Base-by-base conservation (phyloP, 441 rosid species). In the Erodium texanum region DNA sequence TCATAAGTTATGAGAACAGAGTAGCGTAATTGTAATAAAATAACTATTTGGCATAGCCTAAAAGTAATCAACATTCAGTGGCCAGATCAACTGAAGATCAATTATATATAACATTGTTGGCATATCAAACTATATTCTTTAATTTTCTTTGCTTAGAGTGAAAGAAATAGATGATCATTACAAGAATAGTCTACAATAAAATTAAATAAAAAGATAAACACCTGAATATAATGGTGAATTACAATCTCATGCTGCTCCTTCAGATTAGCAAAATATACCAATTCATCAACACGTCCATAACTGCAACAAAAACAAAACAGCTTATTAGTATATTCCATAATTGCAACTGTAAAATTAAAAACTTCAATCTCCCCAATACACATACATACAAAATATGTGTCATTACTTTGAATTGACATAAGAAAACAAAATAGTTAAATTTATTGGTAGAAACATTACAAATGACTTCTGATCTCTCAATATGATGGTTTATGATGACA, bases 241-340 rank as follows among this genome's bases (percentile, higher is more conserved):
- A 94, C 98, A 77, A 92, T 90, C 71, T 90, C 99, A 71, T 90
- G 83, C 71, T 89, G 99, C 83, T 83, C 98, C 87, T 90, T 92
- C 79, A 95, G 79, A 80, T 86, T 85, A 72, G 98, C 99, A 86
- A 90, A 95, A 85, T 86, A 92, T 62, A 95, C 98, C 75, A 92
- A 79, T 75, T 92, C 98, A 79, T 95, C 98, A 64, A 92, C 98
- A 73, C 98, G 83, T 23, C 99, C 98, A 67, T 90, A 92, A 76
- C 99, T 95, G 86, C 88, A 87, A 76, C 74, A 73, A 73, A 68
- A 65, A 19, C n/a, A 8, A 65, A 38, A 41, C 6, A 20, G 12
- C 11, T 65, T 62, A 24, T 62, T 62, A 24, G 24, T 62, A 16
- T 54, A 54, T 24, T 2, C 65, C 38, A 62, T 15, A 24, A 62